Percentiles rank a stretch among this genome's conserved stretches.
These are phyloP conservation scores for Boletus holoroseus DNA, from an alignment of 1,284 basidiomycete genomes.

Conservation along the genomic window DNA sequence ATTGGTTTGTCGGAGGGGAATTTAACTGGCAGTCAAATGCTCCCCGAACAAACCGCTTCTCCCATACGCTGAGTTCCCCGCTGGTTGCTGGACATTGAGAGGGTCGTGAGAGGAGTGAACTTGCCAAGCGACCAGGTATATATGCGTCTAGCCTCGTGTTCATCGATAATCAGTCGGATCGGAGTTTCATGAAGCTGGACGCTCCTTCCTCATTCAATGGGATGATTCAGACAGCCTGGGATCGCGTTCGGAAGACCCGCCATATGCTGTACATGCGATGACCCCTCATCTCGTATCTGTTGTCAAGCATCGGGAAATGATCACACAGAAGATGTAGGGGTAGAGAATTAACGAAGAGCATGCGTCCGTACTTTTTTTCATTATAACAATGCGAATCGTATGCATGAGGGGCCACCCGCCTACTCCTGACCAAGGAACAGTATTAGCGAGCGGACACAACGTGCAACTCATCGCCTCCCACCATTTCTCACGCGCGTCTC, in stretches of 20 bases:
- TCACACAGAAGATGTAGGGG: not conserved
- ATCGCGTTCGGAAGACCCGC: not conserved
- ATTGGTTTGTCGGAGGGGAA: not conserved
- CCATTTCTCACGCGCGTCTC: conserved; percentile 15
- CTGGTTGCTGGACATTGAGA: not conserved
- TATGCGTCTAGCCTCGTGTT: not conserved
- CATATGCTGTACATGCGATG: not conserved
- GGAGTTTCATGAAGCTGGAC: not conserved
- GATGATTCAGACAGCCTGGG: too few relatives aligned
- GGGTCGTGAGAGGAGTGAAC: not conserved
- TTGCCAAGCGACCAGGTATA: not conserved
- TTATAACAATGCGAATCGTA: not conserved
- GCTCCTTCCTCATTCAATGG: not conserved
- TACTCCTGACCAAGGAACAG: not conserved
- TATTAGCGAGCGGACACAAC: not conserved
- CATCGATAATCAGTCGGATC: conserved; percentile 8
- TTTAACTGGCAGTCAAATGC: conserved; percentile 7
- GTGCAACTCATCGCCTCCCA: not conserved
- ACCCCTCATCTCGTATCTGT: not conserved
- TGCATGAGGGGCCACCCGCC: too few relatives aligned
- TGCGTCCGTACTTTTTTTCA: conserved; percentile 6
- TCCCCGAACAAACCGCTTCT: conserved; percentile 10
- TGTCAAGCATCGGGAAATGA: not conserved
- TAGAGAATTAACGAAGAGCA: not conserved
- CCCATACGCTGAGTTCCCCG: not conserved